Conservation (phyloP, 805 yeast species). For the Cyberlindnera xylosilytica region DNA sequence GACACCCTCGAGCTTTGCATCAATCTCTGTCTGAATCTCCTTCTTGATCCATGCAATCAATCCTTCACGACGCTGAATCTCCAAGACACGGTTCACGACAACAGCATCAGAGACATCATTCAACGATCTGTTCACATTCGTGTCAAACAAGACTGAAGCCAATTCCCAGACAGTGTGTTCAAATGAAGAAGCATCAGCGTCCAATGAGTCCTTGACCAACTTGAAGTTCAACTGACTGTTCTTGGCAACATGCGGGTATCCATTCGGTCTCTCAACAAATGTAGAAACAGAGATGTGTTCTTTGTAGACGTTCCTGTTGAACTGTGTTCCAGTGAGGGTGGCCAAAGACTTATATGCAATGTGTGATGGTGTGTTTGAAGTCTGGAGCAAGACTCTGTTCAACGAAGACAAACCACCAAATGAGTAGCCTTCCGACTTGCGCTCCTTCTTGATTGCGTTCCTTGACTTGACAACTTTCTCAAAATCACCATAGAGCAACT, state of each 20-base stretch:
- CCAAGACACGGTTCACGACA: conserved; percentile 27
- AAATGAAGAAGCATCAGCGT: conserved; percentile 18
- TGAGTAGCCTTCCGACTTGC: conserved; percentile 25
- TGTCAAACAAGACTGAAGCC: conserved; percentile 61
- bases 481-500: conserved; percentile 45
- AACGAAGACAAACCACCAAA: conserved; percentile 25
- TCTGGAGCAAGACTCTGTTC: conserved; percentile 14
- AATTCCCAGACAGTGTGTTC: conserved; percentile 47
- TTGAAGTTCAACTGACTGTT: conserved; percentile 32
- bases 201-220: conserved; percentile 25
- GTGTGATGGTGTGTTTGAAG: conserved; percentile 8
- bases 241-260: conserved; percentile 36
- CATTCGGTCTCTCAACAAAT: conserved; percentile 29
- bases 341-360: too few relatives aligned
- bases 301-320: conserved; percentile 15
- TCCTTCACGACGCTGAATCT: conserved; percentile 38
- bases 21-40: conserved; percentile 32
- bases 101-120: conserved; percentile 23
- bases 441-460: conserved; percentile 28
- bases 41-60: conserved; percentile 57
- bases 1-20: conserved; percentile 36
- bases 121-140: conserved; percentile 21
- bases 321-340: too few relatives aligned
- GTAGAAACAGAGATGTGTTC: conserved; percentile 26
- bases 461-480: conserved; percentile 31